Conservation (phyloP, 768 basidiomycete genomes). For the Russula abietina region DNA sequence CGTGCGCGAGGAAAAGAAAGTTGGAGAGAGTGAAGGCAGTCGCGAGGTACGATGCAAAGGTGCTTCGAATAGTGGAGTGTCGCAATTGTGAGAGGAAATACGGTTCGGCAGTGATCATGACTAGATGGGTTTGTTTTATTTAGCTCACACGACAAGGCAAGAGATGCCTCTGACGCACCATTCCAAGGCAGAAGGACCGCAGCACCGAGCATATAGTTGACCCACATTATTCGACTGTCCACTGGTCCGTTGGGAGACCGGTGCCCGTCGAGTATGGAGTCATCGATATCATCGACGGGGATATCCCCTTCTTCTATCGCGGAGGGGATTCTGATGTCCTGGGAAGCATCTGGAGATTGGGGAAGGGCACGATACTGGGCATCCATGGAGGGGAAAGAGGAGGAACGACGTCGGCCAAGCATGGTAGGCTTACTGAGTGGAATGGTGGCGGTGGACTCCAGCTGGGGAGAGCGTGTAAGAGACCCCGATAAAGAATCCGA, state of each 20-base stretch:
- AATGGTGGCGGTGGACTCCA: background rate
- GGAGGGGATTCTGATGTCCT: conserved; percentile 4
- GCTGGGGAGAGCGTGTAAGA: background rate
- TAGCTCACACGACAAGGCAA: background rate
- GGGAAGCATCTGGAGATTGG: conserved; percentile 5
- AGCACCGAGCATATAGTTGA: conserved; percentile 69
- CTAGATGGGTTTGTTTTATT: conserved; percentile 37
- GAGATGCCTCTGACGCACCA: conserved; percentile 42
- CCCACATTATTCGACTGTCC: conserved; percentile 49
- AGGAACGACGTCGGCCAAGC: conserved; percentile 16
- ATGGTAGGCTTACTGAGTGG: background rate
- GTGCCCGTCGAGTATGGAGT: background rate
- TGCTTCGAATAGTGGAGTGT: conserved; percentile 48
- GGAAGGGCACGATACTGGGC: conserved; percentile 19
- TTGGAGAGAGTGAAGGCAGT: conserved; percentile 52
- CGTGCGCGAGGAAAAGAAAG: conserved; percentile 67
- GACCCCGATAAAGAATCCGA: background rate
- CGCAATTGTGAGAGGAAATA: conserved; percentile 70
- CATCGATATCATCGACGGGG: conserved; percentile 7
- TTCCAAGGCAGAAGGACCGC: conserved; percentile 87
- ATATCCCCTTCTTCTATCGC: conserved; percentile 13
- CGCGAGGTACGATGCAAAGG: conserved; percentile 43
- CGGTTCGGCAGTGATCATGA: conserved; percentile 78
- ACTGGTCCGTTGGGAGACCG: conserved; percentile 26
- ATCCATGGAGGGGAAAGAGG: conserved; percentile 10